A percentile compares a stretch with the other conserved stretches of the same genome.
Evolutionary conservation across 2,329 filamentous ascomycete species (phyloP).

Genomic region (Fragosphaeria purpurea): DNA sequence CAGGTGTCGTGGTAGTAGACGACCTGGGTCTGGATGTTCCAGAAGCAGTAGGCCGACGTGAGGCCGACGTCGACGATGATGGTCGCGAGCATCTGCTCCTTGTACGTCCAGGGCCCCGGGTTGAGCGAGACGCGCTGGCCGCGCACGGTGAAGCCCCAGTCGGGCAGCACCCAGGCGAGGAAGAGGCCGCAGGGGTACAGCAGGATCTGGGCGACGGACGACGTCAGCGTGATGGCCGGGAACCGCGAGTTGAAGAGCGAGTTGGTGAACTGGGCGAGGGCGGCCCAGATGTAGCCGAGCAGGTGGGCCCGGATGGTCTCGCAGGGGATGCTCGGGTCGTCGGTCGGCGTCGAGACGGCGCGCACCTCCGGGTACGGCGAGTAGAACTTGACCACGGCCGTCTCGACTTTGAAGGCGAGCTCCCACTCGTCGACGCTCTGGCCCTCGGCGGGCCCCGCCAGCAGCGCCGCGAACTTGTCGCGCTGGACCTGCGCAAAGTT

Average conservation of each 20-base stretch:
- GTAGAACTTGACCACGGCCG: conserved; percentile 42
- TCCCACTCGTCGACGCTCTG: conserved; percentile 35
- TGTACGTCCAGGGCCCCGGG: conserved; percentile 46
- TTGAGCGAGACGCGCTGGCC: conserved; percentile 40
- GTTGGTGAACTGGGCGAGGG: conserved; percentile 41
- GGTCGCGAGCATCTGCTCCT: conserved; percentile 49
- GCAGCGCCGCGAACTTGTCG: conserved; percentile 29
- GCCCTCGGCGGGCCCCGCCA: conserved; percentile 33
- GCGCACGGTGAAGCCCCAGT: conserved; percentile 38
- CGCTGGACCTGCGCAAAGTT: conserved; percentile 35
- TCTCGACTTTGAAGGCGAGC: conserved; percentile 45
- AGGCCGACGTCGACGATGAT: conserved; percentile 54
- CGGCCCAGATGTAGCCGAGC: conserved; percentile 41
- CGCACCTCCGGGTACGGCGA: conserved; percentile 49
- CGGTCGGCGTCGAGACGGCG: conserved; percentile 46
- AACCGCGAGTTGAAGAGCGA: conserved; percentile 49
- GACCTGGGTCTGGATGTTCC: conserved; percentile 40
- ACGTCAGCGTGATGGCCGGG: conserved; percentile 43
- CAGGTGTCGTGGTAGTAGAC: conserved; percentile 16
- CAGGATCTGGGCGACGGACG: conserved; percentile 46
- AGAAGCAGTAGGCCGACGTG: conserved; percentile 36
- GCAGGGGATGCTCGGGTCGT: conserved; percentile 37
- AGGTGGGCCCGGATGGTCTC: conserved; percentile 46
- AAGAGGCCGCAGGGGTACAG: conserved; percentile 44
- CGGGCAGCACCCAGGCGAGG: conserved; percentile 39